phyloP scores from a whole-genome alignment of 441 rosid species.

The Adansonia madagascariensis region DNA sequence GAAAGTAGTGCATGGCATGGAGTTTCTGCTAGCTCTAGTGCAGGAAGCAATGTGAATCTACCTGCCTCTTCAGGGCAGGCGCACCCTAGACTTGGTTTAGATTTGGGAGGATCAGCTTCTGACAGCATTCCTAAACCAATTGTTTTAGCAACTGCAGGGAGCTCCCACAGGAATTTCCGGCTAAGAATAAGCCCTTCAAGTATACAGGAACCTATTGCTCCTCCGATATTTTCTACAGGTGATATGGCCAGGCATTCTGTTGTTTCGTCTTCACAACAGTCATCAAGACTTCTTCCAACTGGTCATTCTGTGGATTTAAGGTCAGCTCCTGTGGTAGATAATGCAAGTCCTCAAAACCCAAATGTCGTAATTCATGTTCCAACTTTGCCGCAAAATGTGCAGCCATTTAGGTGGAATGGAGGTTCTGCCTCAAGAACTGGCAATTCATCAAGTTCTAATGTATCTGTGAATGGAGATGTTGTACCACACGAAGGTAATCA shows the following conservation, averaged over 20 bases:
- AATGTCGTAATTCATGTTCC: conserved; percentile 55
- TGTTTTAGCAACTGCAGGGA: conserved; percentile 42
- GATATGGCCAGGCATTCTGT: conserved; percentile 50
- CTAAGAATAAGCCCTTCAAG: conserved; percentile 56
- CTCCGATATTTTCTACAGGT: conserved; percentile 50
- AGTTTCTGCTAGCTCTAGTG: conserved; percentile 38
- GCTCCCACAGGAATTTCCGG: conserved; percentile 64
- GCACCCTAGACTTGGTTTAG: conserved; percentile 51
- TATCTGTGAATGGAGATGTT: conserved; percentile 45
- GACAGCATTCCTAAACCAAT: conserved; percentile 41
- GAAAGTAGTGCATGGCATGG: conserved; percentile 59
- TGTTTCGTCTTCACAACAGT: conserved; percentile 44
- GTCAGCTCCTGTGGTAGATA: conserved; percentile 45
- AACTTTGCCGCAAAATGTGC: conserved; percentile 54
- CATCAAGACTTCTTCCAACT: conserved; percentile 44
- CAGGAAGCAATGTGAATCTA: conserved; percentile 47
- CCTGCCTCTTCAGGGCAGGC: conserved; percentile 49
- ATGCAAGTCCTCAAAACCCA: conserved; percentile 42
- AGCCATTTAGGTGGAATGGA: conserved; percentile 63
- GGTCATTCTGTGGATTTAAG: conserved; percentile 57
- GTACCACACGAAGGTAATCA: conserved; percentile 42
- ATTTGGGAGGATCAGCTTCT: conserved; percentile 47
- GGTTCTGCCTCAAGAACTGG: conserved; percentile 51
- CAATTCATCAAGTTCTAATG: conserved; percentile 46
- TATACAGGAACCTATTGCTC: conserved; percentile 51